Conservation (phyloP, 768 basidiomycete genomes). For the Daedaleopsis nitida region DNA sequence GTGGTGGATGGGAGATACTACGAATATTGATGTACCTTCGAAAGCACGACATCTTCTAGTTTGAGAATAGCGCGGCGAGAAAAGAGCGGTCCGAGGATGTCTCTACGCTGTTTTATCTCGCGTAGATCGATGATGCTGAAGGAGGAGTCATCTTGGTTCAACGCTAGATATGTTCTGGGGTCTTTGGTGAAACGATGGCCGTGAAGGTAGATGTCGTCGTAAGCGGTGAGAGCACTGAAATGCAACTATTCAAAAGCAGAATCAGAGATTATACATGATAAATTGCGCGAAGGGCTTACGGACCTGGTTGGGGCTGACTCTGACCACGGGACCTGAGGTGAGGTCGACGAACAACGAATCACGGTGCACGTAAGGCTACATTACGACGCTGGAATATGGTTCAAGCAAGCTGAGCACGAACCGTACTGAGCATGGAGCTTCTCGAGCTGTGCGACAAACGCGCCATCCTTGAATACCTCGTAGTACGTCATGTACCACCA, state of each 20-base stretch:
- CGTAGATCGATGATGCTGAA: background rate
- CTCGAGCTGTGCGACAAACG: conserved; percentile 35
- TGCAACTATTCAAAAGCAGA: background rate
- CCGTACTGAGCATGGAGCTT: conserved; percentile 41
- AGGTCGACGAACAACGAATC: no score
- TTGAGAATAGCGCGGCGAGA: background rate
- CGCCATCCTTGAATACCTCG: conserved; percentile 19
- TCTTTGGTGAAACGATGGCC: background rate
- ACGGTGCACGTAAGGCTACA: no score
- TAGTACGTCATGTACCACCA: conserved; percentile 21
- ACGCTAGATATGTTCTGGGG: background rate
- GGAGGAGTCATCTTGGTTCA: background rate
- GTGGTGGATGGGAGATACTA: no score
- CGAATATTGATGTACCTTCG: background rate
- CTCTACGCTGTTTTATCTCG: background rate
- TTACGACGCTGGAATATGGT: no score
- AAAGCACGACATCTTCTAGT: background rate
- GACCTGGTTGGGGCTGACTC: background rate
- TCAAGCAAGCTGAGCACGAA: conserved; percentile 10
- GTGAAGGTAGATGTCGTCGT: background rate
- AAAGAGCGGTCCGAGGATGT: background rate
- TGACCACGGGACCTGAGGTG: background rate
- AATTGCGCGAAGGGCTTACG: background rate
- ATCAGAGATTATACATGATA: no score
- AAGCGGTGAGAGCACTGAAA: background rate